A percentile compares a stretch with the other conserved stretches of the same genome.
Conservation (phyloP, 495 filamentous ascomycete species). For the Penicillium angulare region DNA sequence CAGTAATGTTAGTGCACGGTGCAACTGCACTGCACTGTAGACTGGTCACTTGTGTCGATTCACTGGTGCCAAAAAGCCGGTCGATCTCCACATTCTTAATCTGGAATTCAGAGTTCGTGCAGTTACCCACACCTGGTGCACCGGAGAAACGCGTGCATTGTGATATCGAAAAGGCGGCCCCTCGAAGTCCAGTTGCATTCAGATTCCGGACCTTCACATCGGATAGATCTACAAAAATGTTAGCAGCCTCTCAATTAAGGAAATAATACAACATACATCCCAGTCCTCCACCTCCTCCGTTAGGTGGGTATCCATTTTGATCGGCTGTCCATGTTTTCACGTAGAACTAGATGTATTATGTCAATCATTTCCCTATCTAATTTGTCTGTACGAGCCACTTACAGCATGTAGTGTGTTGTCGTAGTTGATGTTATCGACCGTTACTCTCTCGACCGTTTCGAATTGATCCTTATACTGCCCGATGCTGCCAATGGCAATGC, state of each 20-base stretch:
- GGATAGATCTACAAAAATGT: background rate
- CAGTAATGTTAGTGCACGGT: background rate
- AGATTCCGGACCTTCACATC: background rate
- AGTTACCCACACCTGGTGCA: conserved; percentile 34
- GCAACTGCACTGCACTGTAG: background rate
- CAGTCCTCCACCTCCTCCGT: conserved; percentile 48
- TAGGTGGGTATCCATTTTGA: conserved; percentile 44
- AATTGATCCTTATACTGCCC: conserved; percentile 40
- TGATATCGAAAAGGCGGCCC: conserved; percentile 31
- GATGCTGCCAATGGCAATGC: conserved; percentile 46
- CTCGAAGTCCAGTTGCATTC: conserved; percentile 13
- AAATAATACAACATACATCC: conserved; percentile 37
- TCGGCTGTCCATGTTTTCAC: conserved; percentile 47
- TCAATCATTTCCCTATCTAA: too few relatives aligned
- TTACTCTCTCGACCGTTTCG: conserved; percentile 40
- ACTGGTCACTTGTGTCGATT: background rate
- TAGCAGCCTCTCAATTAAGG: background rate
- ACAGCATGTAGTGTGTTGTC: conserved; percentile 39
- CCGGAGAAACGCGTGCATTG: conserved; percentile 42
- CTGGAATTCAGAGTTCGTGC: conserved; percentile 38
- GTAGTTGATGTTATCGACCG: conserved; percentile 29
- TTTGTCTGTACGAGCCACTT: too few relatives aligned
- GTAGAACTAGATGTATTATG: too few relatives aligned
- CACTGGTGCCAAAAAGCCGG: background rate
- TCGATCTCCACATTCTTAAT: conserved; percentile 13